Conservation (phyloP, 1,284 basidiomycete genomes). For the Cutaneotrichosporon cutaneum region DNA sequence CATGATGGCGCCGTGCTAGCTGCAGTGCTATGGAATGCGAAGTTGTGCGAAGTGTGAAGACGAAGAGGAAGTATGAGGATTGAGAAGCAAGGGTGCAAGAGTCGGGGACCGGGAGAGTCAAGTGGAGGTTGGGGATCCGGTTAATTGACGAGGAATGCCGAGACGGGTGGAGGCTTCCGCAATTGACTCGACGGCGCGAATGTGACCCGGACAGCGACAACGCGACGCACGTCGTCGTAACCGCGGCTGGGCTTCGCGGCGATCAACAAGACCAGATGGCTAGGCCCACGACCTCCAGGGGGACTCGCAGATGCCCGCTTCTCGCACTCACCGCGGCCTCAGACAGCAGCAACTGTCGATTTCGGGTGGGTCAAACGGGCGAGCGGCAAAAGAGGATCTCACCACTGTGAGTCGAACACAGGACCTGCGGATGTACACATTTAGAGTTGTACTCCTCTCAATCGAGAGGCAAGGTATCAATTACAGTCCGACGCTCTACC, state of each 20-base stretch:
- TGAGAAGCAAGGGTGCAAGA: not conserved
- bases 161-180: not conserved
- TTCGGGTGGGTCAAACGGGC: too few relatives aligned
- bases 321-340: too few relatives aligned
- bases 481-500: constrained; percentile 8
- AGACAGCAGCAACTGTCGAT: too few relatives aligned
- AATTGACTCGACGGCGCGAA: too few relatives aligned
- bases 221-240: too few relatives aligned
- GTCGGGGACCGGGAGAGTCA: not conserved
- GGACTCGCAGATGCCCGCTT: too few relatives aligned
- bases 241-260: too few relatives aligned
- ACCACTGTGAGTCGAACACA: constrained; percentile 8
- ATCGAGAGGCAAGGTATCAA: not conserved
- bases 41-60: not conserved
- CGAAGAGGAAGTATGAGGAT: not conserved
- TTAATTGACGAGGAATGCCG: not conserved
- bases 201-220: too few relatives aligned
- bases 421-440: constrained; percentile 7
- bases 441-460: not conserved
- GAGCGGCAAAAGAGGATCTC: constrained; percentile 1
- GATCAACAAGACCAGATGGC: too few relatives aligned
- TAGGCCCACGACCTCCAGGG: too few relatives aligned
- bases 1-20: too few relatives aligned
- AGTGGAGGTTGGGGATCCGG: not conserved
- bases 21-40: not conserved